Evolutionary conservation across 495 filamentous ascomycete species (phyloP), one percentile per base, ranked within the genome.

Genomic region (Penicillium crystallinum): DNA sequence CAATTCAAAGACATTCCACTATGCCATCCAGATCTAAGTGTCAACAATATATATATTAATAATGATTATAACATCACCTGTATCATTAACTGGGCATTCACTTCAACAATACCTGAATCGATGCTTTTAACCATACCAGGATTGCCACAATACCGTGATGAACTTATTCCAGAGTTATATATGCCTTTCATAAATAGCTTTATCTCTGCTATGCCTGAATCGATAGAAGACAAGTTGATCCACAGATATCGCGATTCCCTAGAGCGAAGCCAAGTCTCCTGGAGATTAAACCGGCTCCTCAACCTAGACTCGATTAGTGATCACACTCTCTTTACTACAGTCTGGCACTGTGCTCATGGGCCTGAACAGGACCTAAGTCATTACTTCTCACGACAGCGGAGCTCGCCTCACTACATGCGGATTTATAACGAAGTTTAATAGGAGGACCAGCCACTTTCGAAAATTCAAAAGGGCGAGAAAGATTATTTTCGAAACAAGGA

Each of bases 1-100:
- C 31, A 45, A 55, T 48, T 22, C 46, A 1, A 49, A 42, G 25
- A 44, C 53, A 10, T 62, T 30, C 58, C 59, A 3, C 42, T 60
- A n/a, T 52, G 30, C 22, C 55, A 59, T 29, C 36, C 52, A 19
- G 53, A 61, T 43, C 14, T 57, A 36, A 65, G 62, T 18, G 59
- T 58, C 15, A 58, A 66, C 23, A 66, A 73, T 46, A 67, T 71
- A 50, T 70, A 61, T 50, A 62, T 73, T 48, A 65, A 71, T 52
- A 60, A 70, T 33, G 36, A 64, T 27, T 69, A 56, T 25, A 71
- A 71, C 25, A 66, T 69, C 43, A 71, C 66, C 4, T 66, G 64
- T 42, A 56, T 73, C 19, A 68, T 73, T 33, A 64, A 73, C 53
- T 73, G 66, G 67, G 52, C 43, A 36, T 64, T 64, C 29, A 27